Base-by-base conservation (phyloP, 192 early-diverging fungal genomes). In the Pecoramyces ruminantium region DNA sequence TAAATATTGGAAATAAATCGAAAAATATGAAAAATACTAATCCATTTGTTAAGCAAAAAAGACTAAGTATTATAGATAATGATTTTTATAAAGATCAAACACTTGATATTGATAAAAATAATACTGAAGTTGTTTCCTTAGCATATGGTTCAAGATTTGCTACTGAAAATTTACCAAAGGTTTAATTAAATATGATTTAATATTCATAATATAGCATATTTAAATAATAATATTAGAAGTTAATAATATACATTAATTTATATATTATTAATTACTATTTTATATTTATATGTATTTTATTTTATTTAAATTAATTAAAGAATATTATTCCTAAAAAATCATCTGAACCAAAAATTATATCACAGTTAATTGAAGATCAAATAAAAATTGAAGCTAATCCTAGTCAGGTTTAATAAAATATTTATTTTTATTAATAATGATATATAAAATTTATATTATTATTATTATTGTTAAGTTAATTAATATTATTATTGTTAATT, bases 381-480 rank as follows among this genome's bases (percentile, higher is more conserved):
- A 85, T 94, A 3, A 88, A 90, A 85, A 86, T 95, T 42, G 94
- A 96, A 81, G 92, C 93, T 67, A 91, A 92, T 77, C 94, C 94
- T 42, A 86, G 86, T 78, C 86, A 92, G 80, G 95, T 94, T 87
- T 86, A n/a, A n/a, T n/a, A n/a, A n/a, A n/a, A n/a, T n/a, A n/a
- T n/a, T n/a, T n/a, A n/a, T n/a, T n/a, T n/a, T n/a, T n/a, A n/a
- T n/a, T n/a, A n/a, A n/a, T n/a, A n/a, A n/a, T n/a, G n/a, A n/a
- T n/a, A n/a, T n/a, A n/a, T n/a, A n/a, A n/a, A n/a, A n/a, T n/a
- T n/a, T n/a, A n/a, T n/a, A n/a, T n/a, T n/a, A n/a, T n/a, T n/a
- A n/a, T n/a, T n/a, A n/a, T n/a, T n/a, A n/a, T n/a, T n/a, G n/a
- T n/a, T n/a, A n/a, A n/a, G n/a, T n/a, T n/a, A n/a, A n/a, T n/a